Evolutionary conservation across 345 rosid species (phyloP).

Genomic region (Aquilaria yunnanensis): DNA sequence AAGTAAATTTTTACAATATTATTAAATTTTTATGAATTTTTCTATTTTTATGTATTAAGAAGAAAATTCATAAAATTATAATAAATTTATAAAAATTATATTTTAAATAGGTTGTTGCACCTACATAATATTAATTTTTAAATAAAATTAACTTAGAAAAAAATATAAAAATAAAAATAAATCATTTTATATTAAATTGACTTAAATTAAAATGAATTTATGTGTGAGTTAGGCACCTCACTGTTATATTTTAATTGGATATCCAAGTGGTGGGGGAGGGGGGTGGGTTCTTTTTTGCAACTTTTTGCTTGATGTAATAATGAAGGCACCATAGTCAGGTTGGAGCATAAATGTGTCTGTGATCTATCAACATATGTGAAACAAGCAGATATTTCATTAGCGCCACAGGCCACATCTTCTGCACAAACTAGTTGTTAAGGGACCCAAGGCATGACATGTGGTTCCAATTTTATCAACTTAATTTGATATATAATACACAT

Average conservation of each 20-base stretch:
- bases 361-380: slow-evolving; percentile 8
- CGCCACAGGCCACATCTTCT: slow-evolving; percentile 6
- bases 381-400: slow-evolving; percentile 13
- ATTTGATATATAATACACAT: not conserved
- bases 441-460: slow-evolving; percentile 27
- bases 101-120: too few species aligned
- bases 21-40: too few species aligned
- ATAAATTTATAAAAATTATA: too few species aligned
- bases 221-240: too few species aligned
- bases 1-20: too few species aligned
- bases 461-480: not conserved
- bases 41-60: too few species aligned
- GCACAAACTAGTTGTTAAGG: slow-evolving; percentile 12
- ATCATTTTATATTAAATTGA: too few species aligned
- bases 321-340: not conserved
- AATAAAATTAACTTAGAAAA: too few species aligned
- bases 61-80: too few species aligned
- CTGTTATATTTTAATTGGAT: not conserved
- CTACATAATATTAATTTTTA: too few species aligned
- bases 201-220: too few species aligned
- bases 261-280: not conserved
- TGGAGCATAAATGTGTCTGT: slow-evolving; percentile 4
- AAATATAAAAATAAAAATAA: too few species aligned
- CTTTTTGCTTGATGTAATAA: not conserved
- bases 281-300: not conserved